Base-by-base conservation (phyloP, 73 alveolate species). In the Paramecium caudatum region DNA sequence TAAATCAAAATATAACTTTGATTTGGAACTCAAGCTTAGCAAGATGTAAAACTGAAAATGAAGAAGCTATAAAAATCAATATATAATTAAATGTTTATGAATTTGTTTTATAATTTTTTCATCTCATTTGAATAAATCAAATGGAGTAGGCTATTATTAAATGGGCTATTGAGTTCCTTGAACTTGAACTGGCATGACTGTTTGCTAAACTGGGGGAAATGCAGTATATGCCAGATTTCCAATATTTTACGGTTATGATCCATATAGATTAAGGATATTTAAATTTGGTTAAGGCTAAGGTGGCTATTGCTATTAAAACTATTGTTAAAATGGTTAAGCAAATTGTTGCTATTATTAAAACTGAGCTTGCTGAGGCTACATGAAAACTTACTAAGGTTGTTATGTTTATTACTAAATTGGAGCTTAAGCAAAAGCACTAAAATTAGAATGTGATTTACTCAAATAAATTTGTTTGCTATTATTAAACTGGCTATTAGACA, bases 131-230 rank as follows among this genome's bases (percentile, higher is more conserved):
- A 37, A 74, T n/a, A 74, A 45, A 43, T 74, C 88, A 74, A 74
- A 74, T 74, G 88, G 88, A 74, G 88, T 74, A 37, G 88, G 69
- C 68, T 74, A 36, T 74, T 45, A 74, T 10, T 74, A 41, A 10
- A 68, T n/a, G n/a, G n/a, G n/a, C n/a, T n/a, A n/a, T n/a, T n/a
- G n/a, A n/a, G n/a, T n/a, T n/a, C n/a, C n/a, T n/a, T n/a, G n/a
- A n/a, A n/a, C n/a, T n/a, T n/a, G 69, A 2, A 45, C 47, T 21
- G 88, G 88, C 39, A 21, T 41, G 32, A 21, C 32, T 16, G 36
- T 25, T 33, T 65, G 34, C 39, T 65, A 6, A 74, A 74, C 46
- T 17, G 17, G 43, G 32, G 88, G 88, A 74, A 74, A 74, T 16
- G 62, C 68, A 36, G 43, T 8, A 74, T 74, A 74, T 13, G 69